A percentile compares a stretch with the other conserved stretches of the same genome.
phyloP scores from a whole-genome alignment of 176 grass and related monocot genomes.

The Oryza longistaminata region DNA sequence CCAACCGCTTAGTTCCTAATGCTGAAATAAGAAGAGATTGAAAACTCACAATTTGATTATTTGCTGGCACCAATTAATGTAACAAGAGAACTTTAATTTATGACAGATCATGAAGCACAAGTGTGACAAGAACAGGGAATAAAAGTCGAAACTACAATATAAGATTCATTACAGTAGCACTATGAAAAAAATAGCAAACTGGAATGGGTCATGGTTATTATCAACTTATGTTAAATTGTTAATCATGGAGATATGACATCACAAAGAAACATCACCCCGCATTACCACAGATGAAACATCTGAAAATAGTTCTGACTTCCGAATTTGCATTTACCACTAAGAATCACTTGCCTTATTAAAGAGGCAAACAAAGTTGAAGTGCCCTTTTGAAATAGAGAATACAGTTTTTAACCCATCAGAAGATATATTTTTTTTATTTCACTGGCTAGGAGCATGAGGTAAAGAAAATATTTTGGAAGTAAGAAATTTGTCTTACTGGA shows the following conservation, averaged over 20 bases:
- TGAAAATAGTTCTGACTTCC: background rate
- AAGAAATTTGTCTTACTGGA: conserved; percentile 55
- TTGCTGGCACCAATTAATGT: background rate
- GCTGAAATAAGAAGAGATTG: conserved; percentile 53
- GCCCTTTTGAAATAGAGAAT: background rate
- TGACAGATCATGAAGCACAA: conserved; percentile 9
- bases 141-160: background rate
- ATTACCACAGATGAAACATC: background rate
- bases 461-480: conserved; percentile 14
- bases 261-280: background rate
- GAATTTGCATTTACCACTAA: conserved; percentile 8
- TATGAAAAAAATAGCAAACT: background rate
- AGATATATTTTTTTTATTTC: background rate
- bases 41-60: background rate
- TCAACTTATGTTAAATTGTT: background rate
- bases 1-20: conserved; percentile 78
- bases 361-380: background rate
- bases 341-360: background rate
- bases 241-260: background rate
- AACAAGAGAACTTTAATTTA: background rate
- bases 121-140: background rate
- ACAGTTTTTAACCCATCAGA: background rate
- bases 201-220: background rate
- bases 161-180: background rate
- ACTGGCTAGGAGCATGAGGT: background rate